Base-by-base conservation (phyloP, 1,139 yeast genomes). In the Zygoascus sp. region DNA sequence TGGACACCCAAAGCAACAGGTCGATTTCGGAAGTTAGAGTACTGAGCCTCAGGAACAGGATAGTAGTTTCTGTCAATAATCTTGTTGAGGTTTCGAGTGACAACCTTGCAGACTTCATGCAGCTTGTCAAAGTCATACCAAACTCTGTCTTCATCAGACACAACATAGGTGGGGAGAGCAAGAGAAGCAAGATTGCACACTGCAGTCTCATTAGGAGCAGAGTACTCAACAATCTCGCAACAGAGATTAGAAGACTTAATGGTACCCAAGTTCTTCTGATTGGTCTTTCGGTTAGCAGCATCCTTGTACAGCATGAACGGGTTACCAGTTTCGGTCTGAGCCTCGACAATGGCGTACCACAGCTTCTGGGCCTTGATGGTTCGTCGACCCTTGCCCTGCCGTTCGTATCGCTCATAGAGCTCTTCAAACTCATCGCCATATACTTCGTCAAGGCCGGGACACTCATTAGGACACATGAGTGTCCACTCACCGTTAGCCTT, bases 291-390 rank as follows among this genome's bases (percentile, higher is more conserved):
- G 72, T 87, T 87, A 72, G 95, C 84, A 38, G 95, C 80, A 70
- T 87, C 96, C 70, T 87, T 87, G 74, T 86, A 87, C 42, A 87
- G 75, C 88, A 87, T 85, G 73, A 84, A 88, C 44, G 96, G 96
- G 60, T 88, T 84, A 63, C 96, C 96, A 30, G 96, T 87, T 73
- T 87, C 96, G 46, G 92, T 85, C 71, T 87, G 96, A 42, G 95
- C 83, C 64, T 87, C 95, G 55, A 87, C 72, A 55, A 87, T 86
- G 47, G 89, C 81, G 57, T 83, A 81, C 96, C 96, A 87, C 52
- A 87, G 75, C 68, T 84, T 86, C 69, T 87, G 95, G 36, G 96
- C 96, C 66, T 82, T 83, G 60, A 87, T 73, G 34, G 83, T 79
- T 61, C 76, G 74, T 67, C 79, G 75, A 53, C 89, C 94, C 58